Base-by-base conservation (phyloP, 2,329 filamentous ascomycete genomes). In the Didymella keratinophila region DNA sequence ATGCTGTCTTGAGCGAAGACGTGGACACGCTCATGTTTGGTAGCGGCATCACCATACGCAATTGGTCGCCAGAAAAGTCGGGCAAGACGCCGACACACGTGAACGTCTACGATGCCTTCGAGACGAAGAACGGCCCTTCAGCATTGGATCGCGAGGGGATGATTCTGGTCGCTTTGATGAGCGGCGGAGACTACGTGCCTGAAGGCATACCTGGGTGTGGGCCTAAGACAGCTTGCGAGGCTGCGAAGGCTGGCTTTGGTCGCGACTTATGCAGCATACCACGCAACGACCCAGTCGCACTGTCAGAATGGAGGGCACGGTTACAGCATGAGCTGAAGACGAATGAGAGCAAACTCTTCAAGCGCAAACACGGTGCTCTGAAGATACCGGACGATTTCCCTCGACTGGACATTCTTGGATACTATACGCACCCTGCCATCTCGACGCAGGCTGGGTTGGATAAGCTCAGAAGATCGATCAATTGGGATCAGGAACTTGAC, bases 1-100 rank as follows among this genome's bases (percentile, higher is more conserved):
- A 99, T 76, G 94, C 92, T 0, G 95, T 98, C 1, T 82, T 99
- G 68, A 97, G 92, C 75, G 93, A 99, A 75, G 95, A 99, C 80
- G 93, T 97, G 42, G 95, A 99, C 74, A 95, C 94, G 2, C 86
- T 98, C 69, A 98, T 98, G 94, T 98, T 98, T 78, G 95, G 95
- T 1, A 95, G 92, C 63, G 88, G 86, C 0, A 79, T 87, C 36
- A 94, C 90, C 0, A 79, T 97, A 41, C 85, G 92, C 49, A 94
- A 92, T 69, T 97, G 92, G 88, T 91, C 91, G 0, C 84, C 90
- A 3, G 92, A 96, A 71, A 83, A 81, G 43, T 83, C 81, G n/a
- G 85, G 82, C 67, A 90, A 89, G 61, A 81, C 79, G 0, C 91
- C 93, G 0, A 97, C 94, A 0, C 95, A 98, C 71, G 89, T 98